phyloP scores from a whole-genome alignment of 305 asterid genomes.

The Salvia sclarea region DNA sequence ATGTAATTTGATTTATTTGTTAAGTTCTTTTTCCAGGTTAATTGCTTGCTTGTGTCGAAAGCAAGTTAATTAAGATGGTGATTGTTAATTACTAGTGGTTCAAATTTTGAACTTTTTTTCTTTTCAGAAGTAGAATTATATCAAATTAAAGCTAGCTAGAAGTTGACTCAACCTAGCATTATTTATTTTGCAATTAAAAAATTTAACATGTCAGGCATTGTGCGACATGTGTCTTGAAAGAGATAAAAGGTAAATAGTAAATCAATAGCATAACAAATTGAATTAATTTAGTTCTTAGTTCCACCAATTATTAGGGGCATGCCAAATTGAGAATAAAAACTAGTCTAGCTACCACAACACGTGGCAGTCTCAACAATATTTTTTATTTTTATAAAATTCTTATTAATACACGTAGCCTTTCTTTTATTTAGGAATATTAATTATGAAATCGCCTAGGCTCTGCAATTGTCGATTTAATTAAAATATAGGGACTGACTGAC shows the following conservation, averaged over 20 bases:
- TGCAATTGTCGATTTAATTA: too few relatives aligned
- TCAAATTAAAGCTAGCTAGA: too few relatives aligned
- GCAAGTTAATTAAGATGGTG: too few relatives aligned
- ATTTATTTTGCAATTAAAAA: too few relatives aligned
- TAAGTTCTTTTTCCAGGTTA: too few relatives aligned
- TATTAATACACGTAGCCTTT: background rate
- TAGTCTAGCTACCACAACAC: background rate
- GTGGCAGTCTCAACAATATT: background rate
- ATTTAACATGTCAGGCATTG: too few relatives aligned
- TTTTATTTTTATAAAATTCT: background rate
- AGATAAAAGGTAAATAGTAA: background rate
- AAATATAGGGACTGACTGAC: background rate
- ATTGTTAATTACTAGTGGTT: too few relatives aligned
- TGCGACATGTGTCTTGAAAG: background rate
- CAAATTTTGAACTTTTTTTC: too few relatives aligned
- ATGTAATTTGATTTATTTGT: too few relatives aligned
- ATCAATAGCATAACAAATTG: background rate
- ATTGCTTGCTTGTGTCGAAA: too few relatives aligned
- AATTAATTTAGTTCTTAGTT: background rate
- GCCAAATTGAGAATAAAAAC: conserved; percentile 2
- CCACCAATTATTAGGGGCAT: conserved; percentile 26
- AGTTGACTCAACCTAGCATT: too few relatives aligned
- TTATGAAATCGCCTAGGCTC: background rate
- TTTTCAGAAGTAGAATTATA: too few relatives aligned
- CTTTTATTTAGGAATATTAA: background rate